Base-by-base conservation (phyloP, 495 filamentous ascomycete species). In the Articulospora tetracladia region DNA sequence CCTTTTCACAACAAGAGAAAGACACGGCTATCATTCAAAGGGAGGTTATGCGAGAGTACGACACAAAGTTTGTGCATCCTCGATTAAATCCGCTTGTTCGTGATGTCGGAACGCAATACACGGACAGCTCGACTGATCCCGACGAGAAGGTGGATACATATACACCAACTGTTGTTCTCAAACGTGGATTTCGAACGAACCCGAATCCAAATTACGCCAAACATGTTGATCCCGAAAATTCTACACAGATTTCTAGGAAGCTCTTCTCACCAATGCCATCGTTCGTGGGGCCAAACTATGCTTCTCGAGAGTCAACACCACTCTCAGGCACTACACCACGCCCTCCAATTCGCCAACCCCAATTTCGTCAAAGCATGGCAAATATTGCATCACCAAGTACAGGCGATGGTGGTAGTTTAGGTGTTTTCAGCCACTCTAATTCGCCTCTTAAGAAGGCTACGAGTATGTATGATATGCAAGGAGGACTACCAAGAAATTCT, bases 1-100 rank as follows among this genome's bases (percentile, higher is more conserved):
- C 77, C 22, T 97, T 92, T 72, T 81, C 82, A 3, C 93, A 93
- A 68, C 92, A 98, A 66, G 80, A 83, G 46, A 96, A 93, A 68
- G 94, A 98, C 71, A 80, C 83, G 1, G 79, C 85, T 0, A 74
- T 98, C 26, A 89, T 98, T 53, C 89, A 94, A 53, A 92, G 88
- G 62, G 91, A 97, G 71, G 93, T 98, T 7, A 74, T 97, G 75
- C 85, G 91, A 69, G 94, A 98, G 74, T 98, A 98, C 73, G 91
- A 98, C 72, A 89, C 84, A 50, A 98, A 98, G 78, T 96, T 84
- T 62, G 94, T 98, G 1, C 91, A 95, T 69, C 94, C 95, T 11
- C 79, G 86, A n/a, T 83, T 95, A 10, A 88, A 93, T 59, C 86
- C 83, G 11, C 79, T 88, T 19, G 86, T 90, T 66, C 84, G 94